phyloP scores from a whole-genome alignment of 306 rosid species.

The Quercus berberidifolia region DNA sequence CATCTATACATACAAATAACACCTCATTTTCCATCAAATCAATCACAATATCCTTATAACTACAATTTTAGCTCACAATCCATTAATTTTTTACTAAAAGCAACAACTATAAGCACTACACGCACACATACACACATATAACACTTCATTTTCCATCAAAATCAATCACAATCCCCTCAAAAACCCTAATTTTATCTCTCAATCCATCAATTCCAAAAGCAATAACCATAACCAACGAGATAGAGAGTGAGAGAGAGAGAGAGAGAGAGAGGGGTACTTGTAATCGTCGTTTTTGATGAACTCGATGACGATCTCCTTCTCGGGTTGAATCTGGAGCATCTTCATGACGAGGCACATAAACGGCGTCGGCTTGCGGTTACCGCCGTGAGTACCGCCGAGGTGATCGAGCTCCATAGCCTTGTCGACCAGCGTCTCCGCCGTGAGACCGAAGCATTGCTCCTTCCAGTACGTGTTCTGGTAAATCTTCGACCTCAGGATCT shows the following conservation, averaged over 20 bases:
- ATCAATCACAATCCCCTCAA: too few relatives aligned
- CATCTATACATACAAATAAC: too few relatives aligned
- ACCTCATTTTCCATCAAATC: too few relatives aligned
- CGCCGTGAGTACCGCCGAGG: constrained; percentile 90
- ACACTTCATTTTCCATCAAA: too few relatives aligned
- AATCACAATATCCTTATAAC: too few relatives aligned
- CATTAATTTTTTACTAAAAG: not conserved
- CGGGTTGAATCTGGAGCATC: constrained; percentile 99
- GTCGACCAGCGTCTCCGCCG: constrained; percentile 95
- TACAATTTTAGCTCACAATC: too few relatives aligned
- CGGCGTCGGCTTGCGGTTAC: constrained; percentile 89
- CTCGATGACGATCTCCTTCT: constrained; percentile 96
- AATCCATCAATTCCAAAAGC: too few relatives aligned
- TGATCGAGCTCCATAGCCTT: constrained; percentile 98
- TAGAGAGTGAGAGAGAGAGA: not conserved
- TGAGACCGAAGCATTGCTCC: constrained; percentile 95
- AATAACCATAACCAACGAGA: too few relatives aligned
- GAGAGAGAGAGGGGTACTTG: constrained; percentile 39
- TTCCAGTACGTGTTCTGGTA: constrained; percentile 94
- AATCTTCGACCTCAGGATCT: constrained; percentile 90
- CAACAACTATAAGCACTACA: not conserved
- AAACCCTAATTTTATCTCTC: too few relatives aligned
- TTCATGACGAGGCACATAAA: constrained; percentile 96
- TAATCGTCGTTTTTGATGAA: constrained; percentile 92
- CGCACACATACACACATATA: not conserved